phyloP scores from a whole-genome alignment of 345 rosid genomes.

The Gossypium turneri region DNA sequence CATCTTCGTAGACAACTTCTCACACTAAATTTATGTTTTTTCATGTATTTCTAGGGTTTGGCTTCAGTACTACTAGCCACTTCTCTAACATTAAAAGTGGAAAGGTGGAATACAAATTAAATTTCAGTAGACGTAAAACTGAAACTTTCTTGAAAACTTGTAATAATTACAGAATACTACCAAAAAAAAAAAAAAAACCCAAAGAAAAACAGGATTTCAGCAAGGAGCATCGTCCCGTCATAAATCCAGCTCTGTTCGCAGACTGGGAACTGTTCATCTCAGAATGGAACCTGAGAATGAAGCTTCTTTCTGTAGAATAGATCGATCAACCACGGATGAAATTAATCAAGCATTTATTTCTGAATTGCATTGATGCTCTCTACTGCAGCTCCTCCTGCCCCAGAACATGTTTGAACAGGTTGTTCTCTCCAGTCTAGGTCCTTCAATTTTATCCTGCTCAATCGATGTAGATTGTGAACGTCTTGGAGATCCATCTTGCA shows the following conservation, averaged over 20 bases:
- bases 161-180: not conserved
- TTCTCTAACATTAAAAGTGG: not conserved
- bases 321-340: not conserved
- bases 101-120: not conserved
- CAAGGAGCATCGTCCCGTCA: not conserved
- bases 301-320: not conserved
- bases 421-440: slow-evolving; percentile 71
- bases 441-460: slow-evolving; percentile 71
- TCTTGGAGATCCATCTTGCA: slow-evolving; percentile 43
- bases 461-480: slow-evolving; percentile 34
- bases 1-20: no score
- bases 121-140: not conserved
- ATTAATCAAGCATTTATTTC: slow-evolving; percentile 75
- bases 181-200: no score
- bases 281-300: not conserved
- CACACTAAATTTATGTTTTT: no score
- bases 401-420: slow-evolving; percentile 95
- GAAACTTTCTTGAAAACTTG: not conserved
- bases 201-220: not conserved
- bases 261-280: not conserved
- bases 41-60: not conserved
- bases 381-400: slow-evolving; percentile 98
- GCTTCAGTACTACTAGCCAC: not conserved
- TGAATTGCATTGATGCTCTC: slow-evolving; percentile 97
- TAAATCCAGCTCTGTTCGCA: not conserved